Evolutionary conservation across 345 rosid genomes (phyloP).

Genomic region (Brassica incana): DNA sequence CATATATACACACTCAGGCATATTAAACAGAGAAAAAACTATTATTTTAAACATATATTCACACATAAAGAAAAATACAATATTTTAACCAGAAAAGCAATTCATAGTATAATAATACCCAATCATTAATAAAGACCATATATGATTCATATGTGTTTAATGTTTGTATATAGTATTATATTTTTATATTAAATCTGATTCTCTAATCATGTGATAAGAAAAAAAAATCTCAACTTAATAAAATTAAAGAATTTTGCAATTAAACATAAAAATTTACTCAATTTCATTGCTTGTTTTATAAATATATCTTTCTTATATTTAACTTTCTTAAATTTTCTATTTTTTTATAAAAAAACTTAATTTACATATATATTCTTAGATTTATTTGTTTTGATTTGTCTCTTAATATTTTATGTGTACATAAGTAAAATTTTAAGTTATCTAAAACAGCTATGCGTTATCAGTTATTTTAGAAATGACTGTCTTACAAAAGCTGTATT

Average conservation of each 20-base stretch:
- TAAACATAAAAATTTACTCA: neutral
- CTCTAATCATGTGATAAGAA: neutral
- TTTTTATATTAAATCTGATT: neutral
- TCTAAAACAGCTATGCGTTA: neutral
- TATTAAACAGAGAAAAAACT: neutral
- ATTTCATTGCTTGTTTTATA: neutral
- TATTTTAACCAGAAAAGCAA: neutral
- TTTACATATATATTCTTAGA: neutral
- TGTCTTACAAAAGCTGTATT: neutral
- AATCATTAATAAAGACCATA: slow-evolving; percentile 8
- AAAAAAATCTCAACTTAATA: neutral
- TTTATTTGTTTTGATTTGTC: neutral
- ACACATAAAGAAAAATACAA: neutral
- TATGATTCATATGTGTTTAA: slow-evolving; percentile 3
- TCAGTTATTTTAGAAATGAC: neutral
- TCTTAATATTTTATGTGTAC: neutral
- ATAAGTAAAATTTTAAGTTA: neutral
- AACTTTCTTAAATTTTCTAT: neutral
- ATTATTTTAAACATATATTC: neutral
- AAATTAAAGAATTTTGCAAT: neutral
- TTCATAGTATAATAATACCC: neutral
- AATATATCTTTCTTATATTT: neutral
- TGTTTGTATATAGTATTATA: neutral
- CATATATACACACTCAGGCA: slow-evolving; percentile 8
- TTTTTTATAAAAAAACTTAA: neutral